Evolutionary conservation across 306 rosid genomes (phyloP).

Genomic region (Cicer chorassanicum): DNA sequence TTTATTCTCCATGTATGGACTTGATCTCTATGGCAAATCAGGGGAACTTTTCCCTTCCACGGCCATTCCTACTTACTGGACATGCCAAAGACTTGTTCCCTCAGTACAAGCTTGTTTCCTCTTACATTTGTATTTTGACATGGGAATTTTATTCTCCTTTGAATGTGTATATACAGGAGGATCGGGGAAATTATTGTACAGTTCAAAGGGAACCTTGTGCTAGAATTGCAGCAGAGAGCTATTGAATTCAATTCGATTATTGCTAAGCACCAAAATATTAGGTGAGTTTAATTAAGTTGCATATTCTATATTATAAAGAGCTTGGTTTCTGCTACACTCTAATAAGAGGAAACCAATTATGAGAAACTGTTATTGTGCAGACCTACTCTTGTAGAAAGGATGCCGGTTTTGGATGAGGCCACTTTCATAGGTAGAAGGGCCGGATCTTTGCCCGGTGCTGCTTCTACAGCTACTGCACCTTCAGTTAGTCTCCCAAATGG

Average conservation of each 20-base stretch:
- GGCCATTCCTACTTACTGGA: slow-evolving; percentile 8
- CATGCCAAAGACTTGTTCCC: slow-evolving; percentile 1
- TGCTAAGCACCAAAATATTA: slow-evolving; percentile 80
- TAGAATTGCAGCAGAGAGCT: slow-evolving; percentile 99
- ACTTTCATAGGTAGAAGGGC: slow-evolving; percentile 75
- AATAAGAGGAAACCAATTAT: slow-evolving; percentile 20
- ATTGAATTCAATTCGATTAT: slow-evolving; percentile 80
- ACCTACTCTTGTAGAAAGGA: slow-evolving; percentile 86
- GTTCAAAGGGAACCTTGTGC: slow-evolving; percentile 84
- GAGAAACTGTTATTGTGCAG: slow-evolving; percentile 53
- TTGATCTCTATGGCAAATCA: slow-evolving; percentile 25
- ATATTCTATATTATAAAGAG: slow-evolving; percentile 22
- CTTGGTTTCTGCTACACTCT: slow-evolving; percentile 23
- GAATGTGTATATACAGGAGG: slow-evolving; percentile 68
- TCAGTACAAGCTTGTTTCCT: slow-evolving; percentile 26
- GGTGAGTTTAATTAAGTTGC: slow-evolving; percentile 54
- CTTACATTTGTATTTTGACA: slow-evolving; percentile 39
- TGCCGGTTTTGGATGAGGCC: slow-evolving; percentile 96
- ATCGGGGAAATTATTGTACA: slow-evolving; percentile 72
- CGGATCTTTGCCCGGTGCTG: slow-evolving; percentile 64
- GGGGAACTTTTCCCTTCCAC: slow-evolving; percentile 23
- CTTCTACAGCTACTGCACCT: slow-evolving; percentile 62
- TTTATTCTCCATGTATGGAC: background rate
- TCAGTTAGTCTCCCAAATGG: slow-evolving; percentile 85
- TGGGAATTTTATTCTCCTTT: slow-evolving; percentile 40